Conservation (phyloP, 1,139 yeast species). For the Taphrina deformans region DNA sequence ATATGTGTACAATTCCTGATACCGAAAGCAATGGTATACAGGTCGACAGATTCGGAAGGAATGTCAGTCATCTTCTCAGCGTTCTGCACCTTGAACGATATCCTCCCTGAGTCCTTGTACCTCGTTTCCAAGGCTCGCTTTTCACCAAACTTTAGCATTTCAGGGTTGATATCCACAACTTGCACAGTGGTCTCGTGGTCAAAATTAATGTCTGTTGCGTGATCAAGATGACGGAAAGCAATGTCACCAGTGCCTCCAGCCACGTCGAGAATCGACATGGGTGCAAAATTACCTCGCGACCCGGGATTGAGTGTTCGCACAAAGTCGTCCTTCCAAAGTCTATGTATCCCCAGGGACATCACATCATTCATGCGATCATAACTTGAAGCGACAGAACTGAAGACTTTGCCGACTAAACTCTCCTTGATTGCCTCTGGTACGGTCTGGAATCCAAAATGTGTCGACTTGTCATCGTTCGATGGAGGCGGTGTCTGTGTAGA, state of each 20-base stretch:
- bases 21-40: conserved; percentile 95
- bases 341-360: conserved; percentile 92
- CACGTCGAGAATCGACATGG: conserved; percentile 86
- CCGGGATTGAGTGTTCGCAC: conserved; percentile 90
- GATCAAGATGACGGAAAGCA: conserved; percentile 91
- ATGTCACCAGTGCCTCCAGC: conserved; percentile 99
- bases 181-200: conserved; percentile 81
- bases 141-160: conserved; percentile 92
- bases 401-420: conserved; percentile 81
- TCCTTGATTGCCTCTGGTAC: conserved; percentile 82
- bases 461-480: conserved; percentile 49
- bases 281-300: conserved; percentile 47
- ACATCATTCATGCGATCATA: conserved; percentile 98
- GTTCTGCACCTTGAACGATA: conserved; percentile 80
- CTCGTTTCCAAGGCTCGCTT: conserved; percentile 55
- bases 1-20: conserved; percentile 93
- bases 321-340: conserved; percentile 92
- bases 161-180: conserved; percentile 90
- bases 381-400: conserved; percentile 89
- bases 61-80: conserved; percentile 87
- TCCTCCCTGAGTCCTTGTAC: conserved; percentile 53
- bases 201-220: conserved; percentile 75
- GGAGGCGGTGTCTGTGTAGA: conserved; percentile 31
- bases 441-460: conserved; percentile 91
- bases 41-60: conserved; percentile 84